phyloP scores from a whole-genome alignment of 1,139 yeast species.

The Magnusiomyces starmeri region DNA sequence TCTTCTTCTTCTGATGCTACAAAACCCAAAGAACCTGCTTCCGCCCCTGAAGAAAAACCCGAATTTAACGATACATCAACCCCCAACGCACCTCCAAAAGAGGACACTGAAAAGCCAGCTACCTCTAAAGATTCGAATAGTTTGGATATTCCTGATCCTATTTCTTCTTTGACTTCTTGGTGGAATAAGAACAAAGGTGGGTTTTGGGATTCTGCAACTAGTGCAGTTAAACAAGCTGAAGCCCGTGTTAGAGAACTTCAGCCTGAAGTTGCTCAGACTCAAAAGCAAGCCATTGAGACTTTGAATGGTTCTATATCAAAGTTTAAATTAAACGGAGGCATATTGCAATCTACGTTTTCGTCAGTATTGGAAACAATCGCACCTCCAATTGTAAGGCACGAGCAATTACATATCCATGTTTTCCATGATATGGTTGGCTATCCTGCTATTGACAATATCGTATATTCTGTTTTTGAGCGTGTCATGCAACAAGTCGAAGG shows the following conservation, averaged over 20 bases:
- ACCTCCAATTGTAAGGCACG: constrained; percentile 53
- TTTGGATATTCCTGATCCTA: constrained; percentile 46
- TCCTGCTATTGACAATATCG: constrained; percentile 54
- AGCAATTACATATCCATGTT: constrained; percentile 69
- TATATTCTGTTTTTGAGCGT: constrained; percentile 61
- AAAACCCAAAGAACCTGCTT: no score
- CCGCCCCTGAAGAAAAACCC: not conserved
- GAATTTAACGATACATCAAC: constrained; percentile 13
- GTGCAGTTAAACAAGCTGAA: constrained; percentile 53
- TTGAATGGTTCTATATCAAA: constrained; percentile 21
- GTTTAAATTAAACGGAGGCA: constrained; percentile 22
- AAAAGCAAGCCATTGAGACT: constrained; percentile 25
- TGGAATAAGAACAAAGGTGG: constrained; percentile 39
- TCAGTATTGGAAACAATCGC: constrained; percentile 48
- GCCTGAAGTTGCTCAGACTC: constrained; percentile 24
- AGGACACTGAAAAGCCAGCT: constrained; percentile 11
- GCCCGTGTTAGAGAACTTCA: constrained; percentile 36
- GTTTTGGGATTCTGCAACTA: constrained; percentile 55
- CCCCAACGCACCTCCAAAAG: constrained; percentile 16
- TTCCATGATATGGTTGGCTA: constrained; percentile 80
- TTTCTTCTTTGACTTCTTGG: constrained; percentile 70
- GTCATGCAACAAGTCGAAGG: constrained; percentile 96
- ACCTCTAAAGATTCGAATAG: constrained; percentile 19
- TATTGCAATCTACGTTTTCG: constrained; percentile 39
- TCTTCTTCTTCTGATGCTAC: not conserved